phyloP scores from a whole-genome alignment of 805 yeast species.

The Candida argentea region DNA sequence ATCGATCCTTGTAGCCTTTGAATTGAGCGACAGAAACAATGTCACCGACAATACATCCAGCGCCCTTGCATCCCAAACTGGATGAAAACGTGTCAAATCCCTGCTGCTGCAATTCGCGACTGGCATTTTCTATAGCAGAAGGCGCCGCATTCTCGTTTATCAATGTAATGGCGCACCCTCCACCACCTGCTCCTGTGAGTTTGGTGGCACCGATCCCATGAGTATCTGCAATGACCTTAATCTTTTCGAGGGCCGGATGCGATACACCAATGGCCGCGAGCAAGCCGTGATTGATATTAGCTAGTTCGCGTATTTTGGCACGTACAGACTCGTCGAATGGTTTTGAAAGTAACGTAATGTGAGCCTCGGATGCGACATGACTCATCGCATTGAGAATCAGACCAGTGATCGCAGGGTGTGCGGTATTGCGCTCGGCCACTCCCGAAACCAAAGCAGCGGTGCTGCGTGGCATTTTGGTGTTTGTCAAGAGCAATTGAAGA shows the following conservation, averaged over 20 bases:
- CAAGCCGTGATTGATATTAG: slow-evolving; percentile 80
- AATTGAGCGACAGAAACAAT: slow-evolving; percentile 26
- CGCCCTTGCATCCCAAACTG: slow-evolving; percentile 84
- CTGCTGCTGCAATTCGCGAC: slow-evolving; percentile 23
- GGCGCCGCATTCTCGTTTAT: slow-evolving; percentile 37
- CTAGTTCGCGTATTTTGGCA: slow-evolving; percentile 43
- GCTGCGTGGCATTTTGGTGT: slow-evolving; percentile 79
- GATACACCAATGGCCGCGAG: slow-evolving; percentile 82
- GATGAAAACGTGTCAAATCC: slow-evolving; percentile 75
- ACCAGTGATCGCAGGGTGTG: slow-evolving; percentile 44
- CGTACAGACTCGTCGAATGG: slow-evolving; percentile 32
- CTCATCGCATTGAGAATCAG: slow-evolving; percentile 71
- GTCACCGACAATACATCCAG: slow-evolving; percentile 36
- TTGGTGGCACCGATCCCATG: slow-evolving; percentile 75
- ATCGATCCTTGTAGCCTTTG: slow-evolving; percentile 27
- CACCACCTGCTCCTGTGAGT: slow-evolving; percentile 98
- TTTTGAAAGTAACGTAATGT: slow-evolving; percentile 48
- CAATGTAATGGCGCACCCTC: slow-evolving; percentile 93
- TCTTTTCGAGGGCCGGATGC: slow-evolving; percentile 80
- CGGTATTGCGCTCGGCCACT: slow-evolving; percentile 48
- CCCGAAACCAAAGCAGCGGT: slow-evolving; percentile 76
- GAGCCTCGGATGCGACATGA: slow-evolving; percentile 61
- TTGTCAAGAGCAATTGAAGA: slow-evolving; percentile 63
- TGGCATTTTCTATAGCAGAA: slow-evolving; percentile 25
- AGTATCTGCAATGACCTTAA: slow-evolving; percentile 57